Percentiles rank a stretch among this genome's conserved stretches.
Evolutionary conservation across 768 basidiomycete genomes (phyloP).

Genomic region (Panaeolus papilionaceus): DNA sequence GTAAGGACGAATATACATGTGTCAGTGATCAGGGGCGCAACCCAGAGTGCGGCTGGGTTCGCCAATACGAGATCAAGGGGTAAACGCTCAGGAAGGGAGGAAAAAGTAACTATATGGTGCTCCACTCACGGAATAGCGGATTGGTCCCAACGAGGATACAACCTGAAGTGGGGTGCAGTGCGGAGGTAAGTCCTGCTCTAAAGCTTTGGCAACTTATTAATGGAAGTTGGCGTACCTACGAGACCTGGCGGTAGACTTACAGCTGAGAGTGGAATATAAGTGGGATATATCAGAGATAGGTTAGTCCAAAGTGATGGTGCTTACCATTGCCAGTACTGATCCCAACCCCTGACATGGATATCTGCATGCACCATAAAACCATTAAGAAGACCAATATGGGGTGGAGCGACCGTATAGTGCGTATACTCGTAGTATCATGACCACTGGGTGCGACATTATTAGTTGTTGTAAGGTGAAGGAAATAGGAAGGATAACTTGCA

Average conservation of each 20-base stretch:
- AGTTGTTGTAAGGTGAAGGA: not conserved
- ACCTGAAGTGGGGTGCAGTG: conserved; percentile 19
- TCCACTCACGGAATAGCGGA: conserved; percentile 29
- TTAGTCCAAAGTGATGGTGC: not conserved
- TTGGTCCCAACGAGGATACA: conserved; percentile 29
- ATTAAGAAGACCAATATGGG: conserved; percentile 26
- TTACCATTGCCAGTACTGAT: conserved; percentile 29
- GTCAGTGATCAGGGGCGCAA: conserved; percentile 33
- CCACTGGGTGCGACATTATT: conserved; percentile 20
- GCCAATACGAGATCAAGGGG: not conserved
- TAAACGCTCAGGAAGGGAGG: not conserved
- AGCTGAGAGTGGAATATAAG: conserved; percentile 15
- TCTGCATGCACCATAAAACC: conserved; percentile 28
- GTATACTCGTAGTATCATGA: conserved; percentile 36
- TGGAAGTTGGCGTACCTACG: conserved; percentile 21
- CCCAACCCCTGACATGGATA: conserved; percentile 28
- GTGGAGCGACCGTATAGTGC: conserved; percentile 31
- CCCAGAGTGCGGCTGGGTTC: conserved; percentile 31
- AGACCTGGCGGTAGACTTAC: conserved; percentile 29
- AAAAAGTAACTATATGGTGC: not conserved
- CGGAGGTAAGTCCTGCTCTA: not conserved
- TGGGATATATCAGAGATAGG: too few species aligned
- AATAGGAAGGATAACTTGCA: not conserved
- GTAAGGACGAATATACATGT: conserved; percentile 27
- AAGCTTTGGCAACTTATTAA: not conserved